A percentile compares a stretch with the other conserved stretches of the same genome.
Evolutionary conservation across 352 stramenopile genomes (phyloP).

Genomic region (Phytophthora pini): DNA sequence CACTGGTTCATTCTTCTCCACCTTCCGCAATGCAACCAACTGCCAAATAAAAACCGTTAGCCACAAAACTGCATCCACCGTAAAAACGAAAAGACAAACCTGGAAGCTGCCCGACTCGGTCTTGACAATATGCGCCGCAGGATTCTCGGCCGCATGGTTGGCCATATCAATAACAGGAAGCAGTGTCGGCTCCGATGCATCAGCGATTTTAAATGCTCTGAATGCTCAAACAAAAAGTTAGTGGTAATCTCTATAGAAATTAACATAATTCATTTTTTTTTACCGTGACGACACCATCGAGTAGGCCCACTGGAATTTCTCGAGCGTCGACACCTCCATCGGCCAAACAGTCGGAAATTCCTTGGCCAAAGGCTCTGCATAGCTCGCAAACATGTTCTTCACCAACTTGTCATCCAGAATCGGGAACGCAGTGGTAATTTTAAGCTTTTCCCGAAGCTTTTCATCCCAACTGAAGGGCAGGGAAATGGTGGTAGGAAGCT

Average conservation of each 20-base stretch:
- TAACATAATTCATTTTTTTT: background rate
- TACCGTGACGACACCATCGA: constrained; percentile 73
- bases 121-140: constrained; percentile 59
- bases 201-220: constrained; percentile 55
- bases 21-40: constrained; percentile 54
- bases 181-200: constrained; percentile 55
- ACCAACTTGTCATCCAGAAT: constrained; percentile 69
- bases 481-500: constrained; percentile 54
- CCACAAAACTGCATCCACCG: background rate
- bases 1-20: constrained; percentile 53
- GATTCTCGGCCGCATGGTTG: constrained; percentile 58
- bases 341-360: constrained; percentile 56
- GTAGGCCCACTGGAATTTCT: constrained; percentile 72
- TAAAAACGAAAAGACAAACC: constrained; percentile 31
- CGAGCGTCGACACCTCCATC: constrained; percentile 37
- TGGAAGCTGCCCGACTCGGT: constrained; percentile 49
- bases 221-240: background rate
- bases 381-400: constrained; percentile 50
- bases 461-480: constrained; percentile 59
- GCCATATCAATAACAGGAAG: constrained; percentile 84
- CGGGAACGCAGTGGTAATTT: constrained; percentile 54
- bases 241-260: background rate
- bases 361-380: constrained; percentile 39
- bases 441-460: constrained; percentile 40
- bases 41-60: constrained; percentile 25